Conservation (phyloP, 805 yeast species). For the Candida krabiensis region DNA sequence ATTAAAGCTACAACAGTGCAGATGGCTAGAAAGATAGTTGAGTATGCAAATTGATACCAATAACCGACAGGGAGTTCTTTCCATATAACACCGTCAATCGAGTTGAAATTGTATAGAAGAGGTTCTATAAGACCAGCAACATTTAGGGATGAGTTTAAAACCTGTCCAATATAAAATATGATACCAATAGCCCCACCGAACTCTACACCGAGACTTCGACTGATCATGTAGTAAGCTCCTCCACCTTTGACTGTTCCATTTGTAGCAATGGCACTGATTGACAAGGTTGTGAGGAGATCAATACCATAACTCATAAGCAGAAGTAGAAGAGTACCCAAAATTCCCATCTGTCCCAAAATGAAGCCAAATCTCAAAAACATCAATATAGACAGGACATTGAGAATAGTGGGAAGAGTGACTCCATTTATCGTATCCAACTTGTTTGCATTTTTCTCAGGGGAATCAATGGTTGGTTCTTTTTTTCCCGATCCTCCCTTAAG, state of each 20-base stretch:
- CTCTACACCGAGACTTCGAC: slow-evolving; percentile 93
- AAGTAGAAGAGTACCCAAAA: slow-evolving; percentile 70
- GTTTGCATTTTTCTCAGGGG: slow-evolving; percentile 7
- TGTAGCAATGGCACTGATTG: slow-evolving; percentile 94
- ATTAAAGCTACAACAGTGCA: slow-evolving; percentile 78
- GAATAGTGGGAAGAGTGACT: slow-evolving; percentile 89
- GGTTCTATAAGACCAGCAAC: slow-evolving; percentile 97
- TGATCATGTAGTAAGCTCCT: slow-evolving; percentile 97
- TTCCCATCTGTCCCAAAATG: slow-evolving; percentile 91
- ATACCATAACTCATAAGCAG: slow-evolving; percentile 74
- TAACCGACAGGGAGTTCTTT: slow-evolving; percentile 62
- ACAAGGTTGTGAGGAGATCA: slow-evolving; percentile 80
- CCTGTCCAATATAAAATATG: slow-evolving; percentile 93
- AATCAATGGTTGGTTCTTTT: neutral
- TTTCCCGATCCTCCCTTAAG: slow-evolving; percentile 1
- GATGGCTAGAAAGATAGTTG: slow-evolving; percentile 62
- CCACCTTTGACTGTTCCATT: slow-evolving; percentile 98
- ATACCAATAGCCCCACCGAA: slow-evolving; percentile 98
- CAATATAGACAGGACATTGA: slow-evolving; percentile 88
- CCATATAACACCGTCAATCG: slow-evolving; percentile 51
- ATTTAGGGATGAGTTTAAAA: slow-evolving; percentile 85
- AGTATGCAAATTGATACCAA: slow-evolving; percentile 68
- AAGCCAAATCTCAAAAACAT: slow-evolving; percentile 96
- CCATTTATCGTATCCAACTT: slow-evolving; percentile 85
- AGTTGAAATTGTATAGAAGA: slow-evolving; percentile 74